Conservation (phyloP, 1,284 basidiomycete genomes). For the Malassezia equina region DNA sequence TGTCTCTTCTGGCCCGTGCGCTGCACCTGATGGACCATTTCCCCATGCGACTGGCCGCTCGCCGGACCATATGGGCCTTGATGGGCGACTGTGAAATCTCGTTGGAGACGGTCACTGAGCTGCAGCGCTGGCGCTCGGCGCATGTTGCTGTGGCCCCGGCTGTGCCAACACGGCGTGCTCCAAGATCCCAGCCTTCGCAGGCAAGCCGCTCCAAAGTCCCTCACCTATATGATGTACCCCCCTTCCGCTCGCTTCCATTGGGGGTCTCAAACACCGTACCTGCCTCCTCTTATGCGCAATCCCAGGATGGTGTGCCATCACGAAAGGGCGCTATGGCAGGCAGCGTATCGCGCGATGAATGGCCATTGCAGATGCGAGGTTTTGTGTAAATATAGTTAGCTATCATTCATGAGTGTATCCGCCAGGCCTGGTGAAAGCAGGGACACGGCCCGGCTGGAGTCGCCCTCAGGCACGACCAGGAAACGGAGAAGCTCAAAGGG, state of each 20-base stretch:
- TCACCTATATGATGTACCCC: neutral
- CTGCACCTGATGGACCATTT: constrained; percentile 51
- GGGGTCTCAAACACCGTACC: neutral
- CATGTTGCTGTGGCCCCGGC: neutral
- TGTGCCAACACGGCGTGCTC: neutral
- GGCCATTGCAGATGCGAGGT: constrained; percentile 6
- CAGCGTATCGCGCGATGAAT: constrained; percentile 1
- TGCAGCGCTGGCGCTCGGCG: neutral
- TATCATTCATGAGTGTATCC: neutral
- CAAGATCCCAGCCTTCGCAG: neutral
- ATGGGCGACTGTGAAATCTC: constrained; percentile 55
- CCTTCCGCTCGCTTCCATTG: neutral
- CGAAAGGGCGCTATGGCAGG: neutral
- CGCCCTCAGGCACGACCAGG: constrained; percentile 24
- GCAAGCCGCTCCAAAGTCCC: neutral
- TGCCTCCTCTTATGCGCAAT: too few relatives aligned
- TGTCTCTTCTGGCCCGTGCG: constrained; percentile 29
- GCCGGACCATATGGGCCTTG: constrained; percentile 81
- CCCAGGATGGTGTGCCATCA: too few relatives aligned
- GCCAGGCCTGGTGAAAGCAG: neutral
- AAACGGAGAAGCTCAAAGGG: constrained; percentile 35
- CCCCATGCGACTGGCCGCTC: constrained; percentile 66
- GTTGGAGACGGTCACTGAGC: neutral
- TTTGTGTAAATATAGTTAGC: constrained; percentile 8
- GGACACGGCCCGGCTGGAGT: constrained; percentile 12